Base-by-base conservation (phyloP, 2,329 filamentous ascomycete species). In the Aspergillus melleus region DNA sequence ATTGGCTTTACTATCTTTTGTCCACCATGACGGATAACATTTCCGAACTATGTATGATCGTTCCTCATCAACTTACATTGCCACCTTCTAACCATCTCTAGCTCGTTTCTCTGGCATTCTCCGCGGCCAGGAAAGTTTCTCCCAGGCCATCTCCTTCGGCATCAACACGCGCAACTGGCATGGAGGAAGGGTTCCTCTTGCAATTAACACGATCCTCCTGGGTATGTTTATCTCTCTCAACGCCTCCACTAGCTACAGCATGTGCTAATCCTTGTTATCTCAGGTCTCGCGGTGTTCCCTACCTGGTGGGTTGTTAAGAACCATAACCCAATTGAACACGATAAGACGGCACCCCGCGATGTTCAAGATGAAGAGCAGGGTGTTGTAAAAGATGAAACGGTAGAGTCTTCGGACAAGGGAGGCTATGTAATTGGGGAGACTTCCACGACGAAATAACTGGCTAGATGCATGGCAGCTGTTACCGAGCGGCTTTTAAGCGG, bases 21-120 rank as follows among this genome's bases (percentile, higher is more conserved):
- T 80, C 82, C 0, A 83, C 79, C 5, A 84, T 80, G 73, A 84
- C 82, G 0, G 80, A 85, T 55, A 84, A 84, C 53, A 84, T 85
- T 59, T 82, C 82, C 0, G 82, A 86, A 62, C 63, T 74, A 2
- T 68, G 68, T 68, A 64, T 49, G 67, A 1, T 9, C 1, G 3
- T n/a, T n/a, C 12, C 19, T 39, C 26, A 29, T 3, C 26, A 29
- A 29, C 26, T 9, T 29, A 29, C 8, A 19, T 26, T 9, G 6
- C 14, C 32, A 46, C 5, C 24, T 47, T 26, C 24, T 14, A 22
- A 16, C 9, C 19, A 16, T 8, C 19, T 9, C 19, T 47, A 47
- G 44, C 44, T 9, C 74, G 79, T 1, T 75, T 78, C 16, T 75
- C 77, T 6, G 79, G 78, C 50, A 76, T 80, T 19, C 63, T 81